phyloP scores from a whole-genome alignment of 306 rosid genomes.

The Rubus idaeus region DNA sequence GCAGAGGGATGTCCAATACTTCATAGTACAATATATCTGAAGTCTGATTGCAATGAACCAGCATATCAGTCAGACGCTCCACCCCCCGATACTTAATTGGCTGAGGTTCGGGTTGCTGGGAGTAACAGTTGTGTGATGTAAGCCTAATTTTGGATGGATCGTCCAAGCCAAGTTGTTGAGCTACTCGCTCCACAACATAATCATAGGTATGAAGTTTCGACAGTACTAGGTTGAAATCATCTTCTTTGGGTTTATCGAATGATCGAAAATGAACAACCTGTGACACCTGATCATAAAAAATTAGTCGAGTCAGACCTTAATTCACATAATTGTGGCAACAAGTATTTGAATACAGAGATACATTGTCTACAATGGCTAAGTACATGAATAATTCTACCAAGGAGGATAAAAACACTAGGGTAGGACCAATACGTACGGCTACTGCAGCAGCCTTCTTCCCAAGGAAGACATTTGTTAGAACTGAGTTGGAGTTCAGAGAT shows the following conservation, averaged over 20 bases:
- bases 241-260: constrained; percentile 85
- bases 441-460: neutral
- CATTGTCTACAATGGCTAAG: neutral
- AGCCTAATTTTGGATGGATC: constrained; percentile 85
- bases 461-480: constrained; percentile 22
- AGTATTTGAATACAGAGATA: neutral
- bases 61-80: constrained; percentile 83
- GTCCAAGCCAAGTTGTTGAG: constrained; percentile 75
- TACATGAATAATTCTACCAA: neutral
- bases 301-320: neutral
- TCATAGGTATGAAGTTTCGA: constrained; percentile 83
- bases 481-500: constrained; percentile 5
- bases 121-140: constrained; percentile 86
- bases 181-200: constrained; percentile 83
- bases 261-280: constrained; percentile 93
- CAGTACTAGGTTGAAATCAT: constrained; percentile 81
- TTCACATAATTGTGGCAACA: neutral
- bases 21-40: constrained; percentile 84
- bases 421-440: no score
- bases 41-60: constrained; percentile 90
- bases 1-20: constrained; percentile 90
- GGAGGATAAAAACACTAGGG: neutral
- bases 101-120: constrained; percentile 93
- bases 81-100: constrained; percentile 83
- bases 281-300: constrained; percentile 24